Conservation (phyloP, 129 eudicot genomes). For the Arctium minus region DNA sequence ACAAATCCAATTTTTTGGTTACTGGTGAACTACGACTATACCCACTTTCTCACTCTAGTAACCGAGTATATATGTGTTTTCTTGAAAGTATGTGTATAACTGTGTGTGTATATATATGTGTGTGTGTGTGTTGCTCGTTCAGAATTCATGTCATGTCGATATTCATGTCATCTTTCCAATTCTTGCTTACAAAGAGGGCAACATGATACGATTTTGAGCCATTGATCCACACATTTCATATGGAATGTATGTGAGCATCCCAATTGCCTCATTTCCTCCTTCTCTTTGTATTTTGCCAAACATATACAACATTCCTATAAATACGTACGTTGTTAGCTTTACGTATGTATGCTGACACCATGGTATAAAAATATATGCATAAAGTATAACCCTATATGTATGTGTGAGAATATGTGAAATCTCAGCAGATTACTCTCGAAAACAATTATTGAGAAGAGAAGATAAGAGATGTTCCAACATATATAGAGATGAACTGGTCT, state of each 20-base stretch:
- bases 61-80: neutral
- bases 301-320: conserved; percentile 93
- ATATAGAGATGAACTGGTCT: neutral
- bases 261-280: conserved; percentile 80
- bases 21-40: conserved; percentile 9
- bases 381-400: neutral
- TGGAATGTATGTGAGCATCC: conserved; percentile 83
- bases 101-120: neutral
- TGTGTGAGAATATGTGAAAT: neutral
- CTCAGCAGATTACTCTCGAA: too few species aligned
- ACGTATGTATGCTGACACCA: neutral
- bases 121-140: neutral
- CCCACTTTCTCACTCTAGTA: conserved; percentile 23
- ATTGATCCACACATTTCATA: conserved; percentile 90
- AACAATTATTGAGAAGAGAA: neutral
- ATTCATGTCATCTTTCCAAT: conserved; percentile 38
- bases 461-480: neutral
- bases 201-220: conserved; percentile 87
- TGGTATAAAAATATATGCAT: neutral
- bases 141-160: neutral
- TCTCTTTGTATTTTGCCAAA: conserved; percentile 76
- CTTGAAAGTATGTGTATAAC: neutral
- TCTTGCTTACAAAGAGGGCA: conserved; percentile 95
- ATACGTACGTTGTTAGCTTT: conserved; percentile 3
- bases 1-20: conserved; percentile 2